Conservation (phyloP, 148 eudicot genomes). For the Chenopodium suecicum region DNA sequence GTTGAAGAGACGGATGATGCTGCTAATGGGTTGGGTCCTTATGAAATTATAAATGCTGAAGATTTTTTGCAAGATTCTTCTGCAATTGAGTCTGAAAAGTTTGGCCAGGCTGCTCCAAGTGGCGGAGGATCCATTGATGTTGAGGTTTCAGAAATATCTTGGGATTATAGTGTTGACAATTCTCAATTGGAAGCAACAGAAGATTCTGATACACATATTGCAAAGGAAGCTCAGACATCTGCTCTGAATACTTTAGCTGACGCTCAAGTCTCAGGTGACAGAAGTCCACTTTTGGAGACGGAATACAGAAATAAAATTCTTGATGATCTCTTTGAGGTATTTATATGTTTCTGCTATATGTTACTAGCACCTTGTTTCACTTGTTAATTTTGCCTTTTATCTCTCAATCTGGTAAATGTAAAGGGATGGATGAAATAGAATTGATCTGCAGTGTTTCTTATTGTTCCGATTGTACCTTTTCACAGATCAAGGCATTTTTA, state of each 20-base stretch:
- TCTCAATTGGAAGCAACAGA: conserved; percentile 45
- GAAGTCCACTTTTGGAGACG: conserved; percentile 86
- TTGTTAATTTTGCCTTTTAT: neutral
- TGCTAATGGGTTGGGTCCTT: conserved; percentile 84
- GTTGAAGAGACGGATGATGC: conserved; percentile 72
- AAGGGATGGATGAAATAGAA: neutral
- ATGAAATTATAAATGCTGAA: conserved; percentile 86
- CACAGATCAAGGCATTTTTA: conserved; percentile 82
- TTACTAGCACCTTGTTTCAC: neutral
- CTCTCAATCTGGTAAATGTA: neutral
- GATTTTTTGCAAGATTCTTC: conserved; percentile 55
- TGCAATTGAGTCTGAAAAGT: conserved; percentile 35
- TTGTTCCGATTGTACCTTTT: conserved; percentile 3
- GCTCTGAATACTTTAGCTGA: conserved; percentile 34
- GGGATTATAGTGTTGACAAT: conserved; percentile 83
- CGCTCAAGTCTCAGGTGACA: conserved; percentile 34
- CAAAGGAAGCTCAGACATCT: conserved; percentile 36
- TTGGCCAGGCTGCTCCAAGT: conserved; percentile 30
- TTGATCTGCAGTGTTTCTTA: neutral
- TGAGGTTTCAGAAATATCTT: conserved; percentile 60
- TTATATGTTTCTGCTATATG: conserved; percentile 2
- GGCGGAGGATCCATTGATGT: conserved; percentile 39
- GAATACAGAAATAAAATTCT: conserved; percentile 85
- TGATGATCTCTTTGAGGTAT: conserved; percentile 94
- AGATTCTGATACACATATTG: conserved; percentile 35